Base-by-base conservation (phyloP, 108 stramenopile species). In the Parmales sp. region DNA sequence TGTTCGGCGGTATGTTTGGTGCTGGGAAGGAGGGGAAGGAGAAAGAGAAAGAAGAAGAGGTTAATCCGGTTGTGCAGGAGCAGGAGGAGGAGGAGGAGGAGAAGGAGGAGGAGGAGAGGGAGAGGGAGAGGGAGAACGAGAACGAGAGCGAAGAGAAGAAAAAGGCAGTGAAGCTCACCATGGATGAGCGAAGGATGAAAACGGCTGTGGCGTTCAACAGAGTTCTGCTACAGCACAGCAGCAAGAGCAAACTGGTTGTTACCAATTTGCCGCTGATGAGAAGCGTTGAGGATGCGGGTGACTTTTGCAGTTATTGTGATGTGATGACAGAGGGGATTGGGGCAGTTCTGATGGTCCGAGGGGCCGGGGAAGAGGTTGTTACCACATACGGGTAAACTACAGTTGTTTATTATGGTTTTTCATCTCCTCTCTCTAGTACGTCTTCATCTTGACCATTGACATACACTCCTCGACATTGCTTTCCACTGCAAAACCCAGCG, bases 351-450 rank as follows among this genome's bases (percentile, higher is more conserved):
- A 66, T 90, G 51, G 80, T 90, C 19, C 63, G 89, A 45, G 87
- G 87, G 45, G 71, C 84, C 1, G 89, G 89, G 18, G 65, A 73
- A 18, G 89, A 90, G 74, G 85, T 88, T 11, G 80, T 86, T 20
- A 88, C 87, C 8, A 67, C 71, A 37, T 86, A 82, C 78, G 83
- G 82, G 44, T 88, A 54, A 54, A 50, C n/a, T n/a, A n/a, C n/a
- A n/a, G 13, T 18, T 16, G 19, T 63, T 28, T 31, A 13, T 13
- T 13, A 45, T 45, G 13, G 16, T 45, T 45, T 45, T 45, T 45
- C 18, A 45, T n/a, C n/a, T n/a, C n/a, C n/a, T n/a, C n/a, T n/a
- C n/a, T n/a, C n/a, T n/a, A n/a, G n/a, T n/a, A n/a, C n/a, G n/a
- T n/a, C n/a, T n/a, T n/a, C n/a, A n/a, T n/a, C n/a, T n/a, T n/a